Base-by-base conservation (phyloP, 1,139 yeast genomes). In the Zygosaccharomyces sapae region DNA sequence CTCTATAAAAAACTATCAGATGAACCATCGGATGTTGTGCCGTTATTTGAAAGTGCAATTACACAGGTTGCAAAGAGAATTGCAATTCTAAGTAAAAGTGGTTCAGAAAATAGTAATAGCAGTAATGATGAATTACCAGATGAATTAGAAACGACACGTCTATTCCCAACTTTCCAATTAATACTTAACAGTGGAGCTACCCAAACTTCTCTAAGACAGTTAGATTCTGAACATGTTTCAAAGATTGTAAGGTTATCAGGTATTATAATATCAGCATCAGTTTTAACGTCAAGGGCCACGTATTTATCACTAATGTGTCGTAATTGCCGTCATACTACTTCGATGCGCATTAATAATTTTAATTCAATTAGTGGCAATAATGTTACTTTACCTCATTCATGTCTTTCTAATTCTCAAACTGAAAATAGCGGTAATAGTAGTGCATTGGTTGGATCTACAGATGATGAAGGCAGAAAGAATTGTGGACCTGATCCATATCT, bases 401-500 rank as follows among this genome's bases (percentile, higher is more conserved):
- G 99, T 68, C 68, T 70, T 31, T 63, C 68, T 2, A 50, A 53
- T 20, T 59, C 67, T 3, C 47, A 53, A 12, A 44, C 47, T 5
- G 49, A 47, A 27, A 57, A 51, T 31, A 55, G 49, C 16, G 47
- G 53, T 16, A 38, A 44, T 7, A 31, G 48, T 30, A 54, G 38
- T 9, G 38, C 41, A 69, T 54, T 62, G 47, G 46, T 39, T 41
- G 56, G 43, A 4, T 45, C 50, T 30, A 46, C 48, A n/a, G 48
- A 50, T n/a, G 61, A 55, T 33, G 57, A 48, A 16, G 58, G 70
- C 46, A 77, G 74, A 54, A 81, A 80, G 45, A 77, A 79, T 55
- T 89, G 97, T 69, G 95, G 95, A 2, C 77, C 83, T 16, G 96
- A 92, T 58, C 98, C 99, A 1, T 92, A 89, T 60, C 80, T 87